These are phyloP conservation scores for Diutina rugosa DNA, from an alignment of 1,139 yeast genomes.

Conservation along the genomic window DNA sequence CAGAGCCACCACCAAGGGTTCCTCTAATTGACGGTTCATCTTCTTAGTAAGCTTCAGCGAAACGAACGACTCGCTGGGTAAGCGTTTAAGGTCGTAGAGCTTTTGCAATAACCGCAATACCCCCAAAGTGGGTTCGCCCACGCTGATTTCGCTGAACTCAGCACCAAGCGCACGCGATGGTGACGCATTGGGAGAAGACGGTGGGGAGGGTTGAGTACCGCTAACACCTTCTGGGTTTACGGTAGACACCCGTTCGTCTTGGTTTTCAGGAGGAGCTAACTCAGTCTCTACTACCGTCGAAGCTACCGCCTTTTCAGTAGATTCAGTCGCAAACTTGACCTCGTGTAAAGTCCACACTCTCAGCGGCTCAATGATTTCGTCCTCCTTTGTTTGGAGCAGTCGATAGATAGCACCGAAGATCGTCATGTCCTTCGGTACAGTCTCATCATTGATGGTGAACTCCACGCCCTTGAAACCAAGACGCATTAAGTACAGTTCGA, in stretches of 20 bases:
- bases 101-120: not conserved
- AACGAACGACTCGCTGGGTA: constrained; percentile 29
- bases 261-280: not conserved
- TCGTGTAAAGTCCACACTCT: not conserved
- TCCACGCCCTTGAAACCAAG: constrained; percentile 24
- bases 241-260: not conserved
- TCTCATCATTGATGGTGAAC: constrained; percentile 49
- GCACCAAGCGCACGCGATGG: not conserved
- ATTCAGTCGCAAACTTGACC: not conserved
- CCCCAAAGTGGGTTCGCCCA: not conserved
- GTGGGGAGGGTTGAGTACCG: not conserved
- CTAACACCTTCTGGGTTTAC: not conserved
- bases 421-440: constrained; percentile 57
- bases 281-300: not conserved
- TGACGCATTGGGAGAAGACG: not conserved
- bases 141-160: not conserved
- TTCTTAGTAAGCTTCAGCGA: constrained; percentile 83
- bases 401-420: constrained; percentile 70
- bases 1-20: constrained; percentile 79
- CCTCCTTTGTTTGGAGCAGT: constrained; percentile 26
- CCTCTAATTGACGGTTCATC: constrained; percentile 77
- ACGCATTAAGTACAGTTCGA: constrained; percentile 10
- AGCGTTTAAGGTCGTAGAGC: constrained; percentile 18
- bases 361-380: constrained; percentile 18
- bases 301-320: not conserved